Evolutionary conservation across 805 yeast genomes (phyloP).

Genomic region (Saturnispora diversa): DNA sequence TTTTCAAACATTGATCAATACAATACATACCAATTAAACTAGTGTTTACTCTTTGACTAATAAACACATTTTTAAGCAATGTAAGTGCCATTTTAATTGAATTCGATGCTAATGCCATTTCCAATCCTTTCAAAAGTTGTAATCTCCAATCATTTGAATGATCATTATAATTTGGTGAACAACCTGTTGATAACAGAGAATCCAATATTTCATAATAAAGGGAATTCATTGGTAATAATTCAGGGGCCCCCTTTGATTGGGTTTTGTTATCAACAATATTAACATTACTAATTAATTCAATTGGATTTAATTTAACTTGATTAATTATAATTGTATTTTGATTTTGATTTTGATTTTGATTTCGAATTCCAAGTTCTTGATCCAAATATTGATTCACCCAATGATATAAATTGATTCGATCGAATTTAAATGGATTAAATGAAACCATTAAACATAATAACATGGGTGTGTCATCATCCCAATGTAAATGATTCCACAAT

Average conservation of each 20-base stretch:
- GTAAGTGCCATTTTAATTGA: neutral
- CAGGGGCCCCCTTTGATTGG: no score
- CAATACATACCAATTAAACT: neutral
- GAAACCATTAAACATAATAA: slow-evolving; percentile 2
- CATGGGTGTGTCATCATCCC: slow-evolving; percentile 4
- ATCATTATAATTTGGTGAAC: neutral
- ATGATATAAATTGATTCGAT: neutral
- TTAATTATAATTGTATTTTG: no score
- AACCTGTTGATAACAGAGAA: neutral
- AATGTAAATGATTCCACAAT: neutral
- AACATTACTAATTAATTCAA: neutral
- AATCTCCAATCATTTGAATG: neutral
- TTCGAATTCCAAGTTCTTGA: no score
- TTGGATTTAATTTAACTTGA: no score
- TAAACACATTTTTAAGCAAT: neutral
- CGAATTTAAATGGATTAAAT: slow-evolving; percentile 1
- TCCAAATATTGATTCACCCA: slow-evolving; percentile 3
- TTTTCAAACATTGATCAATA: neutral
- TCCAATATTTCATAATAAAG: neutral
- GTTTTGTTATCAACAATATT: neutral
- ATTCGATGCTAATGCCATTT: neutral
- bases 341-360: no score
- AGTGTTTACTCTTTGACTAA: neutral
- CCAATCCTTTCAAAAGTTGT: neutral
- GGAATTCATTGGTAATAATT: neutral